A percentile compares a stretch with the other conserved stretches of the same genome.
These are phyloP conservation scores for Fusarium sambucinum DNA, from an alignment of 2,329 filamentous ascomycete genomes.

Conservation along the genomic window DNA sequence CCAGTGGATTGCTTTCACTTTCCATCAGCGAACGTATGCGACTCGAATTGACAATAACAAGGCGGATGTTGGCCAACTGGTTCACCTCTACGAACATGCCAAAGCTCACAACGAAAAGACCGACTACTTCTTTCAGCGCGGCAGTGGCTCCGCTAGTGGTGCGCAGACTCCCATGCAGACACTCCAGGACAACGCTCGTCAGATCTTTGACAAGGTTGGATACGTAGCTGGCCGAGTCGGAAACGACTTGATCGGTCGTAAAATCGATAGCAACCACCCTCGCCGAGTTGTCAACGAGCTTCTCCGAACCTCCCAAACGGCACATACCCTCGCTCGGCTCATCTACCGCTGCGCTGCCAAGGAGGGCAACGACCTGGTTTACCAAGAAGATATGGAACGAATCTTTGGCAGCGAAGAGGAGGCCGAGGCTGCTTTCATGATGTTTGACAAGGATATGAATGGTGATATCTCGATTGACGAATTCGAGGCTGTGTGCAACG, in stretches of 20 bases:
- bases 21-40: constrained; percentile 90
- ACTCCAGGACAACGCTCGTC: constrained; percentile 79
- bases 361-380: constrained; percentile 80
- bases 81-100: constrained; percentile 74
- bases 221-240: constrained; percentile 88
- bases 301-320: constrained; percentile 76
- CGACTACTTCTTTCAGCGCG: constrained; percentile 63
- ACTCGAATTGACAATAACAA: constrained; percentile 94
- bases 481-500: constrained; percentile 90
- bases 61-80: constrained; percentile 77
- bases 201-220: constrained; percentile 82
- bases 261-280: constrained; percentile 78
- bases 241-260: constrained; percentile 89
- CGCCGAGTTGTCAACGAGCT: constrained; percentile 86
- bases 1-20: constrained; percentile 92
- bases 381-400: constrained; percentile 79
- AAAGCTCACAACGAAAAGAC: constrained; percentile 76
- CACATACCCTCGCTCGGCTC: constrained; percentile 86
- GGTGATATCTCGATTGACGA: constrained; percentile 97
- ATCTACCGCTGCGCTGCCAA: constrained; percentile 87
- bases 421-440: constrained; percentile 86
- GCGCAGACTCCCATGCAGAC: constrained; percentile 79
- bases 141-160: constrained; percentile 64
- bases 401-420: constrained; percentile 88
- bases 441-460: constrained; percentile 97